These are phyloP conservation scores for Forsythia suspensa DNA, from an alignment of 257 asterid species.

Conservation along the genomic window DNA sequence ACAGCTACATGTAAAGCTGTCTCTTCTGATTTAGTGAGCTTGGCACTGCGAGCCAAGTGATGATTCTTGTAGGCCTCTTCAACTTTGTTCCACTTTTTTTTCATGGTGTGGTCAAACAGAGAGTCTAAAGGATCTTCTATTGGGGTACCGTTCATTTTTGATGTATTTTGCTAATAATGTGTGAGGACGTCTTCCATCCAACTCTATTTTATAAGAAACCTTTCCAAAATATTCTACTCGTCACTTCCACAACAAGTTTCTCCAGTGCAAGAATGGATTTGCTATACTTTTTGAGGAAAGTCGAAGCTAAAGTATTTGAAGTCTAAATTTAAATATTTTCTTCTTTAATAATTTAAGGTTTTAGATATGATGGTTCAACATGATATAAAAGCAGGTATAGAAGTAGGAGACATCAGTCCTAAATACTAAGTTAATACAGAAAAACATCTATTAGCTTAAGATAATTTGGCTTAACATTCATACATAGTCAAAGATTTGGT, in stretches of 20 bases:
- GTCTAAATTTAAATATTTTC: no score
- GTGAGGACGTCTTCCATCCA: background rate
- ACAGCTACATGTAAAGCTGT: constrained; percentile 54
- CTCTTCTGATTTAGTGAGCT: constrained; percentile 40
- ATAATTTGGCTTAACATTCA: no score
- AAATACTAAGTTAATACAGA: background rate
- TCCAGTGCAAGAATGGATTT: background rate
- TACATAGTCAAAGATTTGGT: background rate
- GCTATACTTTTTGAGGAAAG: no score
- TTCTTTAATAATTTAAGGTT: no score
- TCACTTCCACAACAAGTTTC: background rate
- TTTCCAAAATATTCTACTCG: no score
- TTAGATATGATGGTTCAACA: no score
- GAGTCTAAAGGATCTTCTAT: background rate
- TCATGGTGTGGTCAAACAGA: constrained; percentile 33
- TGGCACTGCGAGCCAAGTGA: background rate
- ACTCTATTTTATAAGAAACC: no score
- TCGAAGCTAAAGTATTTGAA: no score
- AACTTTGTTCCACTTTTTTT: constrained; percentile 30
- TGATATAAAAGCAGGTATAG: background rate
- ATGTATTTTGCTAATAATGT: background rate
- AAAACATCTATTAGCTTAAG: no score
- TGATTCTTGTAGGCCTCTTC: background rate
- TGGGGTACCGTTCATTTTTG: background rate
- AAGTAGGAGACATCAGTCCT: no score